Percentiles rank a stretch among this genome's conserved stretches.
Conservation (phyloP, 176 grass and related monocot species). For the Rhipidocladum racemiflorum region DNA sequence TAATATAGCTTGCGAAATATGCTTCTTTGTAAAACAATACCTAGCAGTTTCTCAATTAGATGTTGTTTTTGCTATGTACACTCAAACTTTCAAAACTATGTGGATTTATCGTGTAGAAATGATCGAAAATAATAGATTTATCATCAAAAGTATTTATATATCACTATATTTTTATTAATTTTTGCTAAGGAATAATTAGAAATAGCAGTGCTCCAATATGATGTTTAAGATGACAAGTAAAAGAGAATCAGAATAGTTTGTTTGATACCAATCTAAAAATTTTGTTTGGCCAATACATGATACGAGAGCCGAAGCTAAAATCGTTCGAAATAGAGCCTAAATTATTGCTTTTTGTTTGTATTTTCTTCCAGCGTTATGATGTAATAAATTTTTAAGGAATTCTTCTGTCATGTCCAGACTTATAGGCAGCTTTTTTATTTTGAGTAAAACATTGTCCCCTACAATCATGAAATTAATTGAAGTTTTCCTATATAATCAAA, state of each 20-base stretch:
- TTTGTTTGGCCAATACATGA: not conserved
- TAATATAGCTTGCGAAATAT: not conserved
- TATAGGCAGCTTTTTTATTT: not conserved
- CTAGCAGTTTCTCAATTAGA: not conserved
- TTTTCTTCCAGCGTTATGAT: not conserved
- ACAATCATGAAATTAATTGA: not conserved
- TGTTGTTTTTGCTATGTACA: not conserved
- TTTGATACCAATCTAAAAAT: not conserved
- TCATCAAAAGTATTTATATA: not conserved
- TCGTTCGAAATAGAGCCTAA: no score
- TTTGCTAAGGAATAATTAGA: not conserved
- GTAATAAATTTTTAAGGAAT: not conserved
- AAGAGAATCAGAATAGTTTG: not conserved
- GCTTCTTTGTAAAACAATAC: not conserved
- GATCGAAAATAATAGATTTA: not conserved
- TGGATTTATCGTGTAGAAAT: not conserved
- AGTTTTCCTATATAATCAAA: not conserved
- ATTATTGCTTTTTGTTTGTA: no score
- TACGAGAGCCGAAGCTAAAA: no score
- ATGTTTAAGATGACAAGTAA: not conserved
- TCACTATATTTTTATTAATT: not conserved
- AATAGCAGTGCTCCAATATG: not conserved
- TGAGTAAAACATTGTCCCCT: not conserved
- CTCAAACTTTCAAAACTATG: not conserved
- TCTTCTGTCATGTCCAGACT: not conserved